Conservation (phyloP, 1,139 yeast species). For the Pichia cactophila region DNA sequence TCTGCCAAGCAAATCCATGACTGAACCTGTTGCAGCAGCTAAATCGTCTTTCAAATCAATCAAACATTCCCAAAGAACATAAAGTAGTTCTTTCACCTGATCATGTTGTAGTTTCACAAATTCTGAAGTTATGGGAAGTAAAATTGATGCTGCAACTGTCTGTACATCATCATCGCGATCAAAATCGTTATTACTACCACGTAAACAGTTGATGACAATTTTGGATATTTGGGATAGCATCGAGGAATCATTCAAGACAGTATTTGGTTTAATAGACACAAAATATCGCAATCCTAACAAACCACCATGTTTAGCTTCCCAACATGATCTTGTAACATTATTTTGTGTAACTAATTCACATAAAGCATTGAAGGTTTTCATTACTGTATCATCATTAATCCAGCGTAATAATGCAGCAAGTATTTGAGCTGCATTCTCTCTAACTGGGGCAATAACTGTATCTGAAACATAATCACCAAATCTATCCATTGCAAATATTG, state of each 20-base stretch:
- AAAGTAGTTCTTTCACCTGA: conserved; percentile 56
- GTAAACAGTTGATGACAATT: conserved; percentile 80
- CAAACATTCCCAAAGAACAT: conserved; percentile 83
- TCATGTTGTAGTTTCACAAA: conserved; percentile 62
- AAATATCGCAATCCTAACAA: conserved; percentile 88
- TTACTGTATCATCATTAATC: conserved; percentile 48
- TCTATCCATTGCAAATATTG: conserved; percentile 85
- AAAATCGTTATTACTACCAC: conserved; percentile 34
- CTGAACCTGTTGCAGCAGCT: conserved; percentile 91
- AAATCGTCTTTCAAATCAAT: conserved; percentile 83
- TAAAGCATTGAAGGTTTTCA: conserved; percentile 59
- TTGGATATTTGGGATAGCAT: conserved; percentile 66
- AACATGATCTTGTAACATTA: conserved; percentile 36
- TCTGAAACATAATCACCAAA: conserved; percentile 98
- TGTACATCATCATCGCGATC: conserved; percentile 89
- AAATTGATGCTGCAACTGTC: conserved; percentile 90
- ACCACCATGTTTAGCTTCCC: conserved; percentile 99
- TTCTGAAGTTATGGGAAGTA: conserved; percentile 81
- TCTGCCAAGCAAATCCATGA: conserved; percentile 88
- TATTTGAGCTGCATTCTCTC: conserved; percentile 95
- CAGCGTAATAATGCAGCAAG: conserved; percentile 81
- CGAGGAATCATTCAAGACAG: conserved; percentile 50
- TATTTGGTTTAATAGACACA: conserved; percentile 82
- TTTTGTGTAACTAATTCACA: conserved; percentile 69
- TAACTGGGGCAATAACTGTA: conserved; percentile 95